phyloP scores from a whole-genome alignment of 371 early-diverging fungal genomes.

The Actinomortierella ambigua region DNA sequence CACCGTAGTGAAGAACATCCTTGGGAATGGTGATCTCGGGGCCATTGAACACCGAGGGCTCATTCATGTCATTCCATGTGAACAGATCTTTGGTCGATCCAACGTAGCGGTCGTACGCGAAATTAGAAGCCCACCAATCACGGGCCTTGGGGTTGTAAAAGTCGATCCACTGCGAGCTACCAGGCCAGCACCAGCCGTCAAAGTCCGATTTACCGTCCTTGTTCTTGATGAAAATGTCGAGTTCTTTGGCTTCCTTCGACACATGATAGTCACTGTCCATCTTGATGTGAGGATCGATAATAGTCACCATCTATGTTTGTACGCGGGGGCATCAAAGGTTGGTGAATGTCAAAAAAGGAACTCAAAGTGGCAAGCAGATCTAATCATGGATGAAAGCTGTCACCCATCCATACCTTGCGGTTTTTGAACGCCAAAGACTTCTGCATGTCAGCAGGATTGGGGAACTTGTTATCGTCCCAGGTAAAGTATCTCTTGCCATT shows the following conservation, averaged over 20 bases:
- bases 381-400: neutral
- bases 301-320: slow-evolving; percentile 81
- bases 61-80: slow-evolving; percentile 97
- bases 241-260: slow-evolving; percentile 76
- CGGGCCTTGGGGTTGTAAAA: slow-evolving; percentile 80
- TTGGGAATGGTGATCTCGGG: slow-evolving; percentile 94
- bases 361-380: slow-evolving; percentile 3
- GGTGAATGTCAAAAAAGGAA: too few relatives aligned
- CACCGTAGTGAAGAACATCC: slow-evolving; percentile 79
- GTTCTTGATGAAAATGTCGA: slow-evolving; percentile 81
- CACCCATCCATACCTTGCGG: slow-evolving; percentile 62
- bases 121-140: slow-evolving; percentile 82
- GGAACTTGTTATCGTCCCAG: slow-evolving; percentile 89
- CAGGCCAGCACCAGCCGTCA: slow-evolving; percentile 96
- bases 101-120: slow-evolving; percentile 69
- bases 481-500: slow-evolving; percentile 91
- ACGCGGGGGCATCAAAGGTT: too few relatives aligned
- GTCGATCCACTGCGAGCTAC: slow-evolving; percentile 88
- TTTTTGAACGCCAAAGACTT: slow-evolving; percentile 70
- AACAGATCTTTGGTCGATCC: slow-evolving; percentile 78
- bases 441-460: slow-evolving; percentile 89
- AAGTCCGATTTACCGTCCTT: slow-evolving; percentile 65
- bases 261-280: slow-evolving; percentile 75
- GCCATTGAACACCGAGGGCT: slow-evolving; percentile 89
- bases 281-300: slow-evolving; percentile 98